Evolutionary conservation across 768 basidiomycete genomes (phyloP).

Genomic region (Porpolomopsis calyptriformis): DNA sequence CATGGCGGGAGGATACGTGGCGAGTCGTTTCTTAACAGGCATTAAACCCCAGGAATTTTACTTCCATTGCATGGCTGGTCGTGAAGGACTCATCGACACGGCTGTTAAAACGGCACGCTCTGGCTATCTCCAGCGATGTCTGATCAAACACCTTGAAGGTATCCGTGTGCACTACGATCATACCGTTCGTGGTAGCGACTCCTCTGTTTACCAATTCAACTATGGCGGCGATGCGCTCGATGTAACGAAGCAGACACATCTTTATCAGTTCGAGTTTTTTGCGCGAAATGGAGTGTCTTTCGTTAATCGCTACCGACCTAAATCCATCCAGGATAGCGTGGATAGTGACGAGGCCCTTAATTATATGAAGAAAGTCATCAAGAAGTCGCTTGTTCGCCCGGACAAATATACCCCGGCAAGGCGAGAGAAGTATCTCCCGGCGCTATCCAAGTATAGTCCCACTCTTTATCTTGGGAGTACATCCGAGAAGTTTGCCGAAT

Average conservation of each 20-base stretch:
- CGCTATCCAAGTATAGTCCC: constrained; percentile 67
- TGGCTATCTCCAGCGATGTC: constrained; percentile 93
- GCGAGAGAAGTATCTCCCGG: constrained; percentile 57
- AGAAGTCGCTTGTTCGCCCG: constrained; percentile 45
- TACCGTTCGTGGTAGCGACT: constrained; percentile 92
- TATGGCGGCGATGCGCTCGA: constrained; percentile 97
- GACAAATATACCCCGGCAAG: constrained; percentile 34
- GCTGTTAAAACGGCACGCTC: constrained; percentile 98
- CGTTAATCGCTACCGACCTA: constrained; percentile 59
- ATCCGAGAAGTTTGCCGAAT: constrained; percentile 82
- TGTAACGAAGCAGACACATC: constrained; percentile 94
- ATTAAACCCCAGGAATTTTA: constrained; percentile 98
- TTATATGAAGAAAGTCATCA: constrained; percentile 87
- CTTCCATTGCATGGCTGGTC: constrained; percentile 99
- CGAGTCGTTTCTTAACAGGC: constrained; percentile 96
- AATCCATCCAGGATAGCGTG: constrained; percentile 42
- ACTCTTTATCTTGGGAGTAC: constrained; percentile 77
- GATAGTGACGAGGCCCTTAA: constrained; percentile 56
- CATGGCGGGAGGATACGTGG: constrained; percentile 95
- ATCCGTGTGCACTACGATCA: constrained; percentile 96
- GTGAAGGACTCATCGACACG: constrained; percentile 97
- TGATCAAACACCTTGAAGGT: constrained; percentile 98
- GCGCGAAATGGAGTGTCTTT: constrained; percentile 77
- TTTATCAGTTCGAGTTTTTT: constrained; percentile 89
- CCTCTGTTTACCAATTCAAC: constrained; percentile 87